Base-by-base conservation (phyloP, 768 basidiomycete species). In the Sistotremastrum niveocremeum region DNA sequence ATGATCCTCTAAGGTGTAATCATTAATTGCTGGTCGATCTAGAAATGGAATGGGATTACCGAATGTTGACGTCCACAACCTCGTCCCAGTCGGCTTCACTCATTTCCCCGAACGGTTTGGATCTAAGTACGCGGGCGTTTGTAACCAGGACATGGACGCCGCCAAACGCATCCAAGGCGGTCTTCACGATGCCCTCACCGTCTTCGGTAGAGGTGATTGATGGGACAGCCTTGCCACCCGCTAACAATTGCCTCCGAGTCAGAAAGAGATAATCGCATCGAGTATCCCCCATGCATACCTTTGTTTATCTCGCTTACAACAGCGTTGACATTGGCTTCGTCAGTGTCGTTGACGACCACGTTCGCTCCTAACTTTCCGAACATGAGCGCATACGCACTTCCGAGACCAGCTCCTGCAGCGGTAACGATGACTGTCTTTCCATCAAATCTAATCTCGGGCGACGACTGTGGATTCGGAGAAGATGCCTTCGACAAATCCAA, bases 311-410 rank as follows among this genome's bases (percentile, higher is more conserved):
- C 91, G n/a, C 81, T 74, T 11, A 88, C 89, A 2, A 98, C 91
- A 6, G 73, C 65, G 20, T 77, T 76, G 5, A 91, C 91, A 2
- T 75, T 81, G 54, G 90, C 86, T 57, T 81, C 83, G 59, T 73
- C 89, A 41, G 97, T 81, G 56, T 99, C 95, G 60, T 98, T 99
- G 38, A 98, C 78, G 39, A 98, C 85, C 33, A 99, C 86, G 55
- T 95, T 95, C 7, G 90, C 94, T n/a, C 95, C 94, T 6, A 93
- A 77, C 45, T 75, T 79, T 29, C 74, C 86, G 57, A 84, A 98
- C 85, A 97, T 86, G 38, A 83, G 71, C 0, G 95, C 86, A 58
- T 98, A 95, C 2, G 77, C 76, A 31, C 95, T 80, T 11, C 95
- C 95, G 32, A 99, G 78, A 44, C 94, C 95, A 30, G 84, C 88